A percentile compares a stretch with the other conserved stretches of the same genome.
Evolutionary conservation across 2,329 filamentous ascomycete genomes (phyloP).

Genomic region (Remersonia thermophila): DNA sequence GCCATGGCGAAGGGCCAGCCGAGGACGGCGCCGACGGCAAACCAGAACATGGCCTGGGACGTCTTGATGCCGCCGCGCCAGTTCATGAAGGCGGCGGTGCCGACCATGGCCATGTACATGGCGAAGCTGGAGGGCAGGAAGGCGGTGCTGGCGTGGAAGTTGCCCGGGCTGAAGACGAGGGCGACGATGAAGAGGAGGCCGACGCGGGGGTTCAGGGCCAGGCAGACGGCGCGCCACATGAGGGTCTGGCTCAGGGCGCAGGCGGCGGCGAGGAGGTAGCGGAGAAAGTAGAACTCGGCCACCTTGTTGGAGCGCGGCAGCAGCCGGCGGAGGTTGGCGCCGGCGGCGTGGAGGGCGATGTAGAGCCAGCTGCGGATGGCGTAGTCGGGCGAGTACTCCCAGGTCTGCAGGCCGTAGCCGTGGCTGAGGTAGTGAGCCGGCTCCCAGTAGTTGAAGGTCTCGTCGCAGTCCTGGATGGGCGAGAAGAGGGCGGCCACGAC

Average conservation of each 20-base stretch:
- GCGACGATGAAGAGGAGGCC: constrained; percentile 74
- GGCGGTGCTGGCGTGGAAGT: constrained; percentile 81
- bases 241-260: constrained; percentile 76
- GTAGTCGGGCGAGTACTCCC: constrained; percentile 95
- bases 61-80: constrained; percentile 71
- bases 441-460: constrained; percentile 99
- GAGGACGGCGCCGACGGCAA: constrained; percentile 70
- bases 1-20: constrained; percentile 93
- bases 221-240: constrained; percentile 65
- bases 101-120: constrained; percentile 87
- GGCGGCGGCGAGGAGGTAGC: constrained; percentile 57
- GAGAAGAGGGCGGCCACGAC: constrained; percentile 66
- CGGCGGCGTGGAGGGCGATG: constrained; percentile 61
- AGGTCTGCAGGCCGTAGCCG: constrained; percentile 88
- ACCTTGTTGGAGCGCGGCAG: constrained; percentile 51
- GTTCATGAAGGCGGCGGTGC: constrained; percentile 80
- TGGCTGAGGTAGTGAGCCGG: constrained; percentile 88
- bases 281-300: constrained; percentile 78
- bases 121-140: constrained; percentile 91
- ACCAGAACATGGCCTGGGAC: constrained; percentile 77
- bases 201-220: constrained; percentile 67
- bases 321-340: constrained; percentile 55
- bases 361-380: constrained; percentile 95
- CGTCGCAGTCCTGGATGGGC: constrained; percentile 95
- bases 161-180: constrained; percentile 69